Evolutionary conservation across 106 monocot genomes (phyloP).

Genomic region (Allium cepa): DNA sequence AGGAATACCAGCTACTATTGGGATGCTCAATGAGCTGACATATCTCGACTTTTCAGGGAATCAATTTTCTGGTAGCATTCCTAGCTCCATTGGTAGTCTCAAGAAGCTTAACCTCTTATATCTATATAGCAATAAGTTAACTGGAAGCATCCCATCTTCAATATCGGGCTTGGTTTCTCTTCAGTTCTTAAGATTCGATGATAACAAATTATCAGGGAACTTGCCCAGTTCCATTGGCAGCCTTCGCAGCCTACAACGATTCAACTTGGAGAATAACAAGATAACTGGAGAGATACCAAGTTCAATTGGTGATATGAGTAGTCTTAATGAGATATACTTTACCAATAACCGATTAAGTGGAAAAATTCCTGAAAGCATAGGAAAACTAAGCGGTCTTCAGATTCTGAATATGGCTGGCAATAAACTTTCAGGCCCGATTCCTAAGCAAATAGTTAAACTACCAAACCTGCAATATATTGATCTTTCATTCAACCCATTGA

Average conservation of each 20-base stretch:
- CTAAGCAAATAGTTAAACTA: slow-evolving; percentile 9
- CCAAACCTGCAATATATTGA: slow-evolving; percentile 19
- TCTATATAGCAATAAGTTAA: slow-evolving; percentile 14
- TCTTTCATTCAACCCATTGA: slow-evolving; percentile 33
- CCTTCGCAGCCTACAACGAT: slow-evolving; percentile 11
- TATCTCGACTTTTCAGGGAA: not conserved
- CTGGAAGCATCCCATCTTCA: slow-evolving; percentile 21
- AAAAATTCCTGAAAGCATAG: slow-evolving; percentile 19
- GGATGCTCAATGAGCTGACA: slow-evolving; percentile 2
- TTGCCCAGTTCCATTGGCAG: slow-evolving; percentile 20
- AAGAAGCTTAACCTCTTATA: not conserved
- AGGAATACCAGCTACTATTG: not conserved
- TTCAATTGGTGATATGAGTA: slow-evolving; percentile 15
- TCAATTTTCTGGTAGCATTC: not conserved
- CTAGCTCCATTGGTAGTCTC: slow-evolving; percentile 2
- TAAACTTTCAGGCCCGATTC: slow-evolving; percentile 25
- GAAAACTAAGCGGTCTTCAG: slow-evolving; percentile 11
- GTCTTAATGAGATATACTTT: slow-evolving; percentile 11
- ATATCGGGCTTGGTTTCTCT: slow-evolving; percentile 25
- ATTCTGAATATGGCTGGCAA: slow-evolving; percentile 21
- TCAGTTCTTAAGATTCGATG: slow-evolving; percentile 14
- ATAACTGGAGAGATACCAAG: slow-evolving; percentile 20
- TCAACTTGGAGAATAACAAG: slow-evolving; percentile 15
- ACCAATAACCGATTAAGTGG: slow-evolving; percentile 22
- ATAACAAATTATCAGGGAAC: slow-evolving; percentile 16